Percentiles rank a stretch among this genome's conserved stretches.
These are phyloP conservation scores for Niveomyces coronatus DNA, from an alignment of 2,329 filamentous ascomycete species.

Conservation along the genomic window DNA sequence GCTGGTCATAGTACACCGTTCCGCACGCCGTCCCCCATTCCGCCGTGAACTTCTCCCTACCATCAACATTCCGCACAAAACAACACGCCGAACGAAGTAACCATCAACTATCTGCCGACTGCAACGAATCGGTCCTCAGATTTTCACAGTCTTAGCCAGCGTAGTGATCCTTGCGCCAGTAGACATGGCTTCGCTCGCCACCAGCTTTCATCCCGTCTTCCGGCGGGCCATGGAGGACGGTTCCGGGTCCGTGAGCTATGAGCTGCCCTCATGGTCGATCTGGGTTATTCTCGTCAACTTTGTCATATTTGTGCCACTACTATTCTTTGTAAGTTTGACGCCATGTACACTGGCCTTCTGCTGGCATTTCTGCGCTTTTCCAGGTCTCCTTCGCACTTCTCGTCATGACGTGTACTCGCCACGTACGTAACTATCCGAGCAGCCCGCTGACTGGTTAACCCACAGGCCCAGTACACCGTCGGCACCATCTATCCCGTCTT, in stretches of 20 bases:
- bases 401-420: no score
- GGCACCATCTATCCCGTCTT: conserved; percentile 40
- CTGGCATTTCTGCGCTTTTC: no score
- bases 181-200: neutral
- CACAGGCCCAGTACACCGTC: conserved; percentile 40
- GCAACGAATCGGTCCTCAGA: neutral
- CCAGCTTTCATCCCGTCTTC: neutral
- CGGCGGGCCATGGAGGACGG: conserved; percentile 5
- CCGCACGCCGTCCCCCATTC: no score
- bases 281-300: conserved; percentile 23
- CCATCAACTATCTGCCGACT: no score
- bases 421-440: neutral
- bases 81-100: no score
- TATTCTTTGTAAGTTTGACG: conserved; percentile 25
- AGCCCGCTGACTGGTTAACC: no score
- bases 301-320: conserved; percentile 31
- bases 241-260: conserved; percentile 3
- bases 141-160: no score
- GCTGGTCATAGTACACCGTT: no score
- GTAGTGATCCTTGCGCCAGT: no score
- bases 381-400: no score
- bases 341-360: neutral
- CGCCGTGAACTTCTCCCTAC: no score
- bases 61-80: no score
- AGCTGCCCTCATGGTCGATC: conserved; percentile 25